Evolutionary conservation across 1,284 basidiomycete genomes (phyloP).

Genomic region (Moniliella sp.): DNA sequence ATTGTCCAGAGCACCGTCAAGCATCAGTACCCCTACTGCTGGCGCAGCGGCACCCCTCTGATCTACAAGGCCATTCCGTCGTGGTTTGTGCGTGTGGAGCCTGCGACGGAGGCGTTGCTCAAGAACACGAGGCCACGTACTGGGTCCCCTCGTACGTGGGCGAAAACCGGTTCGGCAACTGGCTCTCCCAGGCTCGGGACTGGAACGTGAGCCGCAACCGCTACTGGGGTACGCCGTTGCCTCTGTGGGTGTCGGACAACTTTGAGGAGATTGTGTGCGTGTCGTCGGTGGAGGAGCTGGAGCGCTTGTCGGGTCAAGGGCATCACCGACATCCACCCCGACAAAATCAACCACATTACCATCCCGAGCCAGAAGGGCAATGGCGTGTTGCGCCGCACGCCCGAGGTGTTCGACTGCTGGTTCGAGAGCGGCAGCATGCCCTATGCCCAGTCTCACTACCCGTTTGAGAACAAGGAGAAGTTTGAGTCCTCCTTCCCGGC

Average conservation of each 20-base stretch:
- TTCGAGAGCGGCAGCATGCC: conserved; percentile 99
- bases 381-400: conserved; percentile 62
- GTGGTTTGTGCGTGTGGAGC: conserved; percentile 83
- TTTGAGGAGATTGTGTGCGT: conserved; percentile 75
- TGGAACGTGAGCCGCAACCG: conserved; percentile 98
- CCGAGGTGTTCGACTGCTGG: conserved; percentile 99
- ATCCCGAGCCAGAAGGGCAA: conserved; percentile 82
- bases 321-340: conserved; percentile 79
- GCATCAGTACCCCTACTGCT: conserved; percentile 92
- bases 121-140: conserved; percentile 64
- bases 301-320: conserved; percentile 61
- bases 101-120: conserved; percentile 63
- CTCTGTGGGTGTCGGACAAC: conserved; percentile 86
- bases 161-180: conserved; percentile 82
- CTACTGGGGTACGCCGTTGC: conserved; percentile 96
- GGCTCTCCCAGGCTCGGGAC: conserved; percentile 88
- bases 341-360: conserved; percentile 83
- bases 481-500: conserved; percentile 68
- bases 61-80: conserved; percentile 87
- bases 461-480: conserved; percentile 81
- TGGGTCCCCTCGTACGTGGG: conserved; percentile 86
- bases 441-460: conserved; percentile 89
- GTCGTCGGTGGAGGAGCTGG: conserved; percentile 69
- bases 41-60: conserved; percentile 83
- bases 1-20: conserved; percentile 66